Base-by-base conservation (phyloP, 1,139 yeast species). In the Schizosaccharomyces versatilis region DNA sequence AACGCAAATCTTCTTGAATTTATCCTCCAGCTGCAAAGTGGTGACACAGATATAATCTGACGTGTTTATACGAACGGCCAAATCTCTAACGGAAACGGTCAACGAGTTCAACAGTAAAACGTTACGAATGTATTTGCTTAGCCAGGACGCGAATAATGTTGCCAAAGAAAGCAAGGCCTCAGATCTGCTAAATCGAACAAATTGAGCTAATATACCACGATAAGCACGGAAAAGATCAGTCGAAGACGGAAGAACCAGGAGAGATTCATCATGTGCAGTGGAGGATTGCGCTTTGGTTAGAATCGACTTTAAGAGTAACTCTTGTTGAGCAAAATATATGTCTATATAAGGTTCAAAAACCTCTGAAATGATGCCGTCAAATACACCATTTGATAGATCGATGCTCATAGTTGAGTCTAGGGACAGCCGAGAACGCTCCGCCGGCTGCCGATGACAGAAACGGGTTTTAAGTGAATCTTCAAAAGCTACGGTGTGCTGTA, bases 261-360 rank as follows among this genome's bases (percentile, higher is more conserved):
- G 79, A 9, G 71, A 71, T 15, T 65, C 63, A 7, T 67, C 68
- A 24, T 24, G 32, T 5, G 32, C 32, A 32, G 66, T 59, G 12
- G 56, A 54, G 1, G 56, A 41, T 51, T 58, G 41, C 52, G 60
- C 57, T 49, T 52, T 67, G 62, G 49, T 60, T 58, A 53, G 65
- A 57, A 63, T 67, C 51, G 64, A 66, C 52, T 76, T 64, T 57
- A 88, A 70, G 62, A 83, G 84, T 9, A 24, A 24, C 32, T 24
- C 88, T 67, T 90, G 97, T 63, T 84, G 83, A 38, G 78, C 79
- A n/a, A 90, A 79, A 95, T 97, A 93, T 8, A 84, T 68, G 48
- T 76, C 75, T 56, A 90, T 70, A 63, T 82, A 84, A 1, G 96
- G 95, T 64, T 84, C 94, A 66, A 86, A 88, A 17, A 81, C 83